A percentile compares a stretch with the other conserved stretches of the same genome.
Evolutionary conservation across 78 protist species (phyloP).

Genomic region (Dictyostelium capitatum): DNA sequence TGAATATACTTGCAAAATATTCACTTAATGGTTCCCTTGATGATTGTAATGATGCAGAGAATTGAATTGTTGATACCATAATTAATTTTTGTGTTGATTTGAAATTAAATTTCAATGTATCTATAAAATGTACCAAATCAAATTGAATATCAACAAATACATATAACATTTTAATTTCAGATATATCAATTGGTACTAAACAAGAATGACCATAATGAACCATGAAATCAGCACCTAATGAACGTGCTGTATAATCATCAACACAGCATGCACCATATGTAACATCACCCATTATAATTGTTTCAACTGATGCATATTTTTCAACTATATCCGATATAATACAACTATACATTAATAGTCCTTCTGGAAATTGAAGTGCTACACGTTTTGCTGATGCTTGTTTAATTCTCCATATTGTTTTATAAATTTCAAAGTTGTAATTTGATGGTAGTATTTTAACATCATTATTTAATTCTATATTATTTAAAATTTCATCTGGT

Average conservation of each 20-base stretch:
- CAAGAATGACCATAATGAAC: constrained; percentile 99
- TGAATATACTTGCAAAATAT: constrained; percentile 43
- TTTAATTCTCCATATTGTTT: constrained; percentile 94
- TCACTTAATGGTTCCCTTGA: constrained; percentile 49
- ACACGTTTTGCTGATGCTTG: constrained; percentile 82
- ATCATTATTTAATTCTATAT: constrained; percentile 37
- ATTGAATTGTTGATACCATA: constrained; percentile 95
- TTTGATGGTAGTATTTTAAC: constrained; percentile 89
- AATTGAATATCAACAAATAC: constrained; percentile 96
- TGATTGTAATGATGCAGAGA: constrained; percentile 89
- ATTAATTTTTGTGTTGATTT: constrained; percentile 32
- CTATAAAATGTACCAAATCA: constrained; percentile 92
- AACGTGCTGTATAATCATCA: constrained; percentile 96
- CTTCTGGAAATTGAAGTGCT: constrained; percentile 99
- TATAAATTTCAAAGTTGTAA: constrained; percentile 97
- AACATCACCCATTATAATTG: constrained; percentile 98
- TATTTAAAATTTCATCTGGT: constrained; percentile 53
- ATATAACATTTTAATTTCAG: constrained; percentile 89
- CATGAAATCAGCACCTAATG: constrained; percentile 96
- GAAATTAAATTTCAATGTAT: constrained; percentile 89
- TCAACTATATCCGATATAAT: constrained; percentile 95
- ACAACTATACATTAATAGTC: constrained; percentile 96
- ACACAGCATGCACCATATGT: constrained; percentile 99
- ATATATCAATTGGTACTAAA: constrained; percentile 87
- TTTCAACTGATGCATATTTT: constrained; percentile 81